Percentiles rank a stretch among this genome's conserved stretches.
phyloP scores from a whole-genome alignment of 768 basidiomycete species.

The Auricularia sp. region DNA sequence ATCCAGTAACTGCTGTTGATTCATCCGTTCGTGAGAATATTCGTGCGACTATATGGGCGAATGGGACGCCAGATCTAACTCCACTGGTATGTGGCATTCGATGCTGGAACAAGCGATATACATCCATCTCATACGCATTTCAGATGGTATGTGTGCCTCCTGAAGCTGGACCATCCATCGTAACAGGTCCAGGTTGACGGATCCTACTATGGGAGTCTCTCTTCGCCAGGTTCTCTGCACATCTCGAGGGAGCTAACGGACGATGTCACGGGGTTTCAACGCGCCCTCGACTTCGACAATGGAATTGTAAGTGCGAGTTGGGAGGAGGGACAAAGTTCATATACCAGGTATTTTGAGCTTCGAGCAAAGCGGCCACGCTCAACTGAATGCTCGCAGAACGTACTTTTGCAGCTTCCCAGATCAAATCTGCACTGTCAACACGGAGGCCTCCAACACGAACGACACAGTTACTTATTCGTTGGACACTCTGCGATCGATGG shows the following conservation, averaged over 20 bases:
- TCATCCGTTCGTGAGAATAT: slow-evolving; percentile 37
- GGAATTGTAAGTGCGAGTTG: slow-evolving; percentile 50
- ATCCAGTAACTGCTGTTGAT: slow-evolving; percentile 40
- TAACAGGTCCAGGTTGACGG: not conserved
- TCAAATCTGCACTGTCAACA: slow-evolving; percentile 44
- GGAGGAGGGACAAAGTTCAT: slow-evolving; percentile 37
- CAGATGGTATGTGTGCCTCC: not conserved
- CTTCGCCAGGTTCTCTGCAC: slow-evolving; percentile 58
- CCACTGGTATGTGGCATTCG: not conserved
- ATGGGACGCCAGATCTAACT: slow-evolving; percentile 30
- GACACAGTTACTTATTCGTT: slow-evolving; percentile 29
- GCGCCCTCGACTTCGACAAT: slow-evolving; percentile 64
- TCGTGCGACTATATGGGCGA: slow-evolving; percentile 48
- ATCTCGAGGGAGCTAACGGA: slow-evolving; percentile 19
- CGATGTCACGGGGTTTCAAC: slow-evolving; percentile 33
- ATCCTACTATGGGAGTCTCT: slow-evolving; percentile 15
- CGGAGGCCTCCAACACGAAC: slow-evolving; percentile 7
- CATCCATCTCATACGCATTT: not conserved
- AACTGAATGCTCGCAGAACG: slow-evolving; percentile 22
- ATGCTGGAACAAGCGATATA: not conserved
- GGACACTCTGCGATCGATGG: slow-evolving; percentile 26
- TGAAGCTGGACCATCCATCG: too few species aligned
- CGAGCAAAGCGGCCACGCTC: not conserved
- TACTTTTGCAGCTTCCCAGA: slow-evolving; percentile 63
- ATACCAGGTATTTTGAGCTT: slow-evolving; percentile 37